phyloP scores from a whole-genome alignment of 2,329 filamentous ascomycete genomes.

The Epichloe uncinata region DNA sequence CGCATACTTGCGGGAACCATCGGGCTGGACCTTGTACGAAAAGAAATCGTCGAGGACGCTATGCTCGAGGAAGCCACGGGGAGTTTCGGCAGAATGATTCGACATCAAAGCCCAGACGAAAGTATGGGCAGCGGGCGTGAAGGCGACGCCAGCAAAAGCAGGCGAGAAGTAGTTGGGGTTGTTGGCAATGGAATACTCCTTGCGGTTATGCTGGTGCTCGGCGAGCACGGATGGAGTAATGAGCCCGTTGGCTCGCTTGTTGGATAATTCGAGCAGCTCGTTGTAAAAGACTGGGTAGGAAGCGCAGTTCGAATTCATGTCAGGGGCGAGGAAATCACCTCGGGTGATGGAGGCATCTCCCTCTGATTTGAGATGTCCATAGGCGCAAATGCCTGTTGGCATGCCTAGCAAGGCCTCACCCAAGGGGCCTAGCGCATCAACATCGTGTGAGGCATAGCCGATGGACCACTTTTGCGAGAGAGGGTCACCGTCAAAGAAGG shows the following conservation, averaged over 20 bases:
- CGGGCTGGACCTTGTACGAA: constrained; percentile 23
- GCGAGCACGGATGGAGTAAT: neutral
- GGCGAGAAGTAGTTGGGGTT: constrained; percentile 42
- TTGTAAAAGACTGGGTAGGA: constrained; percentile 10
- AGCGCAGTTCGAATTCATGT: constrained; percentile 2
- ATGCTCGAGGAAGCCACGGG: constrained; percentile 12
- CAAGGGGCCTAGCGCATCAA: neutral
- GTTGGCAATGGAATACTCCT: constrained; percentile 25
- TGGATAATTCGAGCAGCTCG: constrained; percentile 24
- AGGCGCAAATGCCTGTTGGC: constrained; percentile 4
- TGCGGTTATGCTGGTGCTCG: neutral
- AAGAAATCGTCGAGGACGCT: constrained; percentile 4
- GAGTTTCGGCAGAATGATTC: constrained; percentile 29
- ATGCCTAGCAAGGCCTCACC: constrained; percentile 1
- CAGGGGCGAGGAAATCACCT: constrained; percentile 1
- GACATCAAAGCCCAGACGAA: constrained; percentile 26
- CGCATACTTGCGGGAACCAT: constrained; percentile 25
- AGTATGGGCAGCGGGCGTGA: constrained; percentile 31
- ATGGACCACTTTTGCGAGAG: constrained; percentile 6
- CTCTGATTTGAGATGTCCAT: constrained; percentile 2
- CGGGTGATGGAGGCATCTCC: constrained; percentile 13
- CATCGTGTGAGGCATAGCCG: constrained; percentile 4
- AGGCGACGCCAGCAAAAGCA: constrained; percentile 33
- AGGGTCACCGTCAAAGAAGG: constrained; percentile 5
- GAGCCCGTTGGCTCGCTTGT: constrained; percentile 25